These are phyloP conservation scores for Aureobasidium sp. DNA, from an alignment of 2,329 filamentous ascomycete genomes.

Conservation along the genomic window DNA sequence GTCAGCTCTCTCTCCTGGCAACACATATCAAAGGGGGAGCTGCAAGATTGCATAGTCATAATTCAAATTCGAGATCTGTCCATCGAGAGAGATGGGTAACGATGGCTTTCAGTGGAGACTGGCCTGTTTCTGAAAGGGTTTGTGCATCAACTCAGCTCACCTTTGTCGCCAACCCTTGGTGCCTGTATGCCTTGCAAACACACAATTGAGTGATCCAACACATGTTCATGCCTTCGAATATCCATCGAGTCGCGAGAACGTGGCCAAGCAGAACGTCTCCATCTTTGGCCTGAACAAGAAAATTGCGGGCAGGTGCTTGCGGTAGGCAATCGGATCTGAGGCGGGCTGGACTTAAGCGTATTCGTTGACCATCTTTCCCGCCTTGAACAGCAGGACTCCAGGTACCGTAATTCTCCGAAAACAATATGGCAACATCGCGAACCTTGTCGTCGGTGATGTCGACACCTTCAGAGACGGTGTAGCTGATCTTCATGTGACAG, in stretches of 20 bases:
- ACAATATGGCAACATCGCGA: not conserved
- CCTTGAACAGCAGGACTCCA: not conserved
- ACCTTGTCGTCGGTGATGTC: not conserved
- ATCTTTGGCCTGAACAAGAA: not conserved
- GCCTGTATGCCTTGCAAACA: not conserved
- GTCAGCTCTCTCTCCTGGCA: not conserved
- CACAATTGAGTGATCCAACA: conserved; percentile 11
- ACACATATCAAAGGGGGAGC: not conserved
- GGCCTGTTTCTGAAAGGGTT: not conserved
- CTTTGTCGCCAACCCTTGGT: conserved; percentile 5
- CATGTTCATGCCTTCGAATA: not conserved
- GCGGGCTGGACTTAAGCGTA: not conserved
- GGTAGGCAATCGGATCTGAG: not conserved
- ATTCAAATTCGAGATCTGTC: not conserved
- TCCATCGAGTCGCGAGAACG: conserved; percentile 1
- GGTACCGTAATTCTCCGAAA: conserved; percentile 4
- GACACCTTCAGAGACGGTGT: not conserved
- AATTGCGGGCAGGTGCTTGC: not conserved
- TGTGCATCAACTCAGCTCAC: not conserved
- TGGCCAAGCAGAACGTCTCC: not conserved
- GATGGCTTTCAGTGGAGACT: not conserved
- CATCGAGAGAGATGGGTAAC: not conserved
- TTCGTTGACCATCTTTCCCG: not conserved
- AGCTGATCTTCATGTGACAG: not conserved
- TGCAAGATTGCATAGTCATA: not conserved